Conservation (phyloP, 345 rosid species). For the Physaria fendleri region DNA sequence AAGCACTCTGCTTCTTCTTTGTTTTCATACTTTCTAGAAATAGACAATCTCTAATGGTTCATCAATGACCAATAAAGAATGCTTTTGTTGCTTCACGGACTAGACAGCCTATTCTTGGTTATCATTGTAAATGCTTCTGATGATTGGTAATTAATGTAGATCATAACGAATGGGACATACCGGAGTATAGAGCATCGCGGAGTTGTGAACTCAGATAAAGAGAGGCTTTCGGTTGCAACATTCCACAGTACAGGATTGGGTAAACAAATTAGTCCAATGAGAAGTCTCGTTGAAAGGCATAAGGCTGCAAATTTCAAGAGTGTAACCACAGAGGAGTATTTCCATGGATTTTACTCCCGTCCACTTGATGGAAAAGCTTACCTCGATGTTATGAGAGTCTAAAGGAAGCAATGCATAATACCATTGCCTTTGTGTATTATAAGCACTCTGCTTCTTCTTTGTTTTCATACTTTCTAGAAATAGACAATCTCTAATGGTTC, state of each 20-base stretch:
- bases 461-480: no score
- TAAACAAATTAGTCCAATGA: conserved; percentile 26
- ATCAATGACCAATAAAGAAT: no score
- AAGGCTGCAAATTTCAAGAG: conserved; percentile 23
- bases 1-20: no score
- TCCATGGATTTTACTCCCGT: conserved; percentile 11
- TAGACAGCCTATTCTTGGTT: not conserved
- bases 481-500: no score
- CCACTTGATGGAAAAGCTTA: conserved; percentile 26
- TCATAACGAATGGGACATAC: conserved; percentile 35
- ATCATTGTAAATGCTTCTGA: not conserved
- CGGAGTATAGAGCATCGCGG: conserved; percentile 34
- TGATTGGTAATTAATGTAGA: conserved; percentile 18
- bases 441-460: no score
- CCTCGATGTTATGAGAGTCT: conserved; percentile 25
- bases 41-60: no score
- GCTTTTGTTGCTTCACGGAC: no score
- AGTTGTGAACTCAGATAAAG: conserved; percentile 28
- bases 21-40: no score
- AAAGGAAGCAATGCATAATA: not conserved
- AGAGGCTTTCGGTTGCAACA: conserved; percentile 32
- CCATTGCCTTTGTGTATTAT: not conserved
- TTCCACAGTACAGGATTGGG: conserved; percentile 18
- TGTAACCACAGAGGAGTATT: conserved; percentile 5
- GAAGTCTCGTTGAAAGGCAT: conserved; percentile 15